A percentile compares a stretch with the other conserved stretches of the same genome.
These are phyloP conservation scores for Coemansia sp. DNA, from an alignment of 192 early-diverging fungal species.

Conservation along the genomic window DNA sequence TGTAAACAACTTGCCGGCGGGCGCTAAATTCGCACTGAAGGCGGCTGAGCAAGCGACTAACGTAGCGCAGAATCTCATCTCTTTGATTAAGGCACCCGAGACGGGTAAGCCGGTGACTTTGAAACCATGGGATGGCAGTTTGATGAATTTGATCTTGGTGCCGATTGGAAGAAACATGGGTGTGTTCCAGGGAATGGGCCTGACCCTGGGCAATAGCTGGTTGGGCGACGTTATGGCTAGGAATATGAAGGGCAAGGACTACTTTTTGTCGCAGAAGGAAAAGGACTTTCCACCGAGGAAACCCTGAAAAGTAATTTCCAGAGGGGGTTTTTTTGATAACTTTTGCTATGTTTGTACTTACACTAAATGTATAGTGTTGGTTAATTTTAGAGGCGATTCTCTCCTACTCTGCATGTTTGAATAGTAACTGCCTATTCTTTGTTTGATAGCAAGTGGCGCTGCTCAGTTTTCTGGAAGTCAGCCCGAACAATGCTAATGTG, in stretches of 20 bases:
- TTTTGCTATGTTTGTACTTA: neutral
- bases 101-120: neutral
- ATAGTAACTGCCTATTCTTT: no score
- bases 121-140: constrained; percentile 23
- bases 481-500: no score
- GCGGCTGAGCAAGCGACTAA: constrained; percentile 19
- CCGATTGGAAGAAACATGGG: constrained; percentile 41
- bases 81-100: constrained; percentile 14
- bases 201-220: constrained; percentile 37
- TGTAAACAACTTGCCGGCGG: constrained; percentile 38
- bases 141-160: constrained; percentile 26
- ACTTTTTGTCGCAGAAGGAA: constrained; percentile 16
- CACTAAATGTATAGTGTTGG: neutral
- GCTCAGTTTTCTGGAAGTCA: no score
- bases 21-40: constrained; percentile 30
- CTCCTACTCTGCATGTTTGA: no score
- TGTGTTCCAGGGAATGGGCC: constrained; percentile 35
- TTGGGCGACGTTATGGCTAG: constrained; percentile 26
- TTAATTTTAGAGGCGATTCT: no score
- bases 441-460: no score
- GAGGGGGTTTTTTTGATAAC: neutral
- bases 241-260: constrained; percentile 41
- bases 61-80: constrained; percentile 31
- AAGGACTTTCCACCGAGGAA: constrained; percentile 7
- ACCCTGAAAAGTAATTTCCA: neutral